Conservation (phyloP, 306 rosid species). For the Calophaca sinica region DNA sequence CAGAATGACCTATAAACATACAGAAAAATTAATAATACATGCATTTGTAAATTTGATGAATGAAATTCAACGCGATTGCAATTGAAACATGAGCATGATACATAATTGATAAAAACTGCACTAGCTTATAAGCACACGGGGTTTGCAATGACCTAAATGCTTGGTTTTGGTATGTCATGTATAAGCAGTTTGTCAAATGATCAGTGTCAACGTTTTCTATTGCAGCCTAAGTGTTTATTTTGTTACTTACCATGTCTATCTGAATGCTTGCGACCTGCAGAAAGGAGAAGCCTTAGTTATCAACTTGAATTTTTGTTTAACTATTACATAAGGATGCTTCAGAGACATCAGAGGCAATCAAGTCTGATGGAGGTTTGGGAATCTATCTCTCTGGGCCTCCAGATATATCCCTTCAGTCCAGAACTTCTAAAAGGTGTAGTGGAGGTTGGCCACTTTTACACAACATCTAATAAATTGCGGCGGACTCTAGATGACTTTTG, state of each 20-base stretch:
- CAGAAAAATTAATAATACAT: neutral
- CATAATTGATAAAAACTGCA: conserved; percentile 4
- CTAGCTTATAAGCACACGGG: neutral
- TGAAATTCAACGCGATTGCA: neutral
- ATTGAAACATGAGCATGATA: conserved; percentile 9
- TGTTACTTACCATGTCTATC: conserved; percentile 46
- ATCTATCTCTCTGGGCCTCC: conserved; percentile 78
- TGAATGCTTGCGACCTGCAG: conserved; percentile 60
- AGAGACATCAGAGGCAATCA: conserved; percentile 62
- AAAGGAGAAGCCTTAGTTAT: conserved; percentile 76
- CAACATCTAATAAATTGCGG: too few species aligned
- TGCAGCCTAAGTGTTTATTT: conserved; percentile 28
- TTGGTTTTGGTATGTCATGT: conserved; percentile 34
- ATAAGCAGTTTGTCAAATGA: conserved; percentile 15
- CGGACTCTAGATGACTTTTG: too few species aligned
- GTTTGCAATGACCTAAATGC: conserved; percentile 16
- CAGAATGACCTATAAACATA: conserved; percentile 14
- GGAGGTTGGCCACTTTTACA: neutral
- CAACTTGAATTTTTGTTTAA: conserved; percentile 85
- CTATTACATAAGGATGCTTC: conserved; percentile 80
- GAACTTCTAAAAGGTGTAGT: conserved; percentile 74
- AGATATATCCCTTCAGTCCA: conserved; percentile 77
- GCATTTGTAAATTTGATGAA: conserved; percentile 5
- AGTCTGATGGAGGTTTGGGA: conserved; percentile 78
- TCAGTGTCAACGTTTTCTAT: neutral